Percentiles rank a stretch among this genome's conserved stretches.
phyloP scores from a whole-genome alignment of 306 rosid species.

The Cercis canadensis region DNA sequence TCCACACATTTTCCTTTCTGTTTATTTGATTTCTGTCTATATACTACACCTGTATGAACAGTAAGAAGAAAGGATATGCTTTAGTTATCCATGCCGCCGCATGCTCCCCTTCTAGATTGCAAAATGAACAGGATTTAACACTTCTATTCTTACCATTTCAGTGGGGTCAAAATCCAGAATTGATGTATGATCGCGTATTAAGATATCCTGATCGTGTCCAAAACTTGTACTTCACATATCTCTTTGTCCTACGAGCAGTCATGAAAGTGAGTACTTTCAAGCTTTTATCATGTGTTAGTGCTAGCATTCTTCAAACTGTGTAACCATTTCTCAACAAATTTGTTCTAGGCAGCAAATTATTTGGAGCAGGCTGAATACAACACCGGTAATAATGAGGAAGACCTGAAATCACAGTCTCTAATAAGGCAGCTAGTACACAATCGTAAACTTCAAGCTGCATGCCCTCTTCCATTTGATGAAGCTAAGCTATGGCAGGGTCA shows the following conservation, averaged over 20 bases:
- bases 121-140: not conserved
- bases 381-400: conserved; percentile 58
- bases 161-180: conserved; percentile 67
- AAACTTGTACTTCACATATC: conserved; percentile 70
- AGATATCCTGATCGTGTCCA: conserved; percentile 68
- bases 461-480: conserved; percentile 79
- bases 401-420: conserved; percentile 62
- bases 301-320: not conserved
- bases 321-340: not conserved
- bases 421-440: conserved; percentile 59
- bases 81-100: not conserved
- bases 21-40: not conserved
- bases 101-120: too few relatives aligned
- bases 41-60: not conserved
- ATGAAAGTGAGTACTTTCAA: conserved; percentile 13
- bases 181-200: conserved; percentile 63
- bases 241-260: conserved; percentile 46
- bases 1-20: not conserved
- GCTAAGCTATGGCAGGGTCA: conserved; percentile 78
- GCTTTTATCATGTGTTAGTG: not conserved
- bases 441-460: conserved; percentile 64
- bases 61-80: not conserved
- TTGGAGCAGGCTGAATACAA: conserved; percentile 72
- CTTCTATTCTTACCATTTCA: conserved; percentile 36
- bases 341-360: conserved; percentile 60